Evolutionary conservation across 2,329 filamentous ascomycete species (phyloP), one percentile per base, ranked within the genome.

Genomic region (Diaporthe sp.): DNA sequence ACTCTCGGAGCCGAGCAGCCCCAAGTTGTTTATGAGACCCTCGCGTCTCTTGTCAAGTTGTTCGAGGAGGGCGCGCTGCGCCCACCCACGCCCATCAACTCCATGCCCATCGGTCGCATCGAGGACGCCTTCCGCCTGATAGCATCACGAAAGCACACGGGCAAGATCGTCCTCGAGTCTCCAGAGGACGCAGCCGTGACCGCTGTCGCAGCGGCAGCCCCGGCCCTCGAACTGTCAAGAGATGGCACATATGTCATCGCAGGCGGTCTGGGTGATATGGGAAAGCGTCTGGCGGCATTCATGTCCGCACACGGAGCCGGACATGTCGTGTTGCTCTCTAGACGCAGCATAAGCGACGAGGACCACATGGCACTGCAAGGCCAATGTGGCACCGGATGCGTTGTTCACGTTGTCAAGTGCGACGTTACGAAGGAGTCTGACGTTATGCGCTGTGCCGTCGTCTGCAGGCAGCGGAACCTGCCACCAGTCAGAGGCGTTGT

Each of bases 111-210:
- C 19, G 81, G 80, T 7, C 79, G 85, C 5, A 81, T 86, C 10
- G 81, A 83, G 55, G 80, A 84, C 1, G 85, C 86, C 4, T 85
- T 89, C 77, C 83, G 86, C 39, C 83, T 84, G 3, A 84, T 89
- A 78, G 84, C 87, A 60, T 80, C 80, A 28, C 84, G 85, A 2
- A 82, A 83, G 12, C 85, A 86, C 68, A 82, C 84, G 0, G 86
- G 85, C 0, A 87, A 86, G 53, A 80, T 86, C 13, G 80, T 85
- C 9, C 62, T 80, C 22, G 77, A 75, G 34, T 71, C 75, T 0
- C 72, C 78, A 25, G 57, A 76, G 5, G n/a, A 77, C 4, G 71
- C 78, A 5, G 42, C 71, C 0, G 81, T 81, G 9, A 77, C 76
- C 28, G 78, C 78, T 5, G 75, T 75, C 25, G 34, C 65, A n/a